Percentiles rank a stretch among this genome's conserved stretches.
Conservation (phyloP, 2,329 filamentous ascomycete genomes). For the Geoglossum cookeanum region DNA sequence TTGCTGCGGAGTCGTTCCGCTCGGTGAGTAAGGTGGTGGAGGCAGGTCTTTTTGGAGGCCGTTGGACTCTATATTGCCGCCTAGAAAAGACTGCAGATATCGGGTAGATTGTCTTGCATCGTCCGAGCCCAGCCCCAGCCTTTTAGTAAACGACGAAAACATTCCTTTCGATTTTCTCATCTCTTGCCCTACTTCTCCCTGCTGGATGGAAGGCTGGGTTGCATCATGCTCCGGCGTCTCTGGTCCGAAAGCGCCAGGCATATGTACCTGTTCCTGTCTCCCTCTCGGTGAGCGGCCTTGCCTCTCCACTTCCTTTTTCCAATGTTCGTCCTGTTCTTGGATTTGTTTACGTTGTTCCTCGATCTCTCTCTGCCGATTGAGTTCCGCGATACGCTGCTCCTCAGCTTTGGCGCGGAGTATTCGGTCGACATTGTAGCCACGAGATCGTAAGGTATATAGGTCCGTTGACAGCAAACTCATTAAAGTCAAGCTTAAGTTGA, state of each 20-base stretch:
- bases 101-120: not conserved
- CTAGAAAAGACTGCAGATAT: not conserved
- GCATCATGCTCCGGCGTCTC: conserved; percentile 39
- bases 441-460: conserved; percentile 59
- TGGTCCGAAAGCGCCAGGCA: conserved; percentile 54
- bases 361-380: conserved; percentile 53
- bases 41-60: conserved; percentile 11
- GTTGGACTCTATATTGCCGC: not conserved
- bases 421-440: conserved; percentile 91
- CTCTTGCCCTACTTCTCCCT: conserved; percentile 12
- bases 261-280: conserved; percentile 18
- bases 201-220: conserved; percentile 17
- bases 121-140: conserved; percentile 43
- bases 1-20: conserved; percentile 15
- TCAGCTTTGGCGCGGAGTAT: conserved; percentile 77
- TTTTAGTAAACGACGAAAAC: conserved; percentile 48
- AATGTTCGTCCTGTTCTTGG: conserved; percentile 35
- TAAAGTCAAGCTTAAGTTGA: conserved; percentile 76
- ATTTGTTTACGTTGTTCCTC: conserved; percentile 54
- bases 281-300: conserved; percentile 14
- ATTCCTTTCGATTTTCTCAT: conserved; percentile 34
- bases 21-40: conserved; percentile 22
- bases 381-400: conserved; percentile 73
- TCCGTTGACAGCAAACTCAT: conserved; percentile 81
- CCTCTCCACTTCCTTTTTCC: conserved; percentile 27